Base-by-base conservation (phyloP, 768 basidiomycete species). In the Boletellus emodensis region DNA sequence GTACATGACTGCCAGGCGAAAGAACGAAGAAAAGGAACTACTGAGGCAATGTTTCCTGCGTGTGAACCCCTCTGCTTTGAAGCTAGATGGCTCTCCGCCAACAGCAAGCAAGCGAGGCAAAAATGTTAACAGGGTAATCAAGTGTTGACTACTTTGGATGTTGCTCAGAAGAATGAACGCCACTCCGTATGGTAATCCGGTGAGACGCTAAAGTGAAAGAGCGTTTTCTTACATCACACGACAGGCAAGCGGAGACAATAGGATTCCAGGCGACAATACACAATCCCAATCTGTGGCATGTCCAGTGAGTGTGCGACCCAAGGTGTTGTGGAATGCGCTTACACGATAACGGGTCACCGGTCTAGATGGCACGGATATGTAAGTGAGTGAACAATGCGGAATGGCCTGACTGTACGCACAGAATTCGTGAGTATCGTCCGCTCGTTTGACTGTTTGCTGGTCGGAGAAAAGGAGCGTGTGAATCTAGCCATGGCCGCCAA, bases 401-500 rank as follows among this genome's bases (percentile, higher is more conserved):
- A 40, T 22, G 35, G 28, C 20, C 38, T n/a, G 36, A 24, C 18
- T 40, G 37, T 36, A 87, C 83, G 65, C 62, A 85, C 94, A 99
- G 70, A 99, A 99, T 56, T 96, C 95, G 72, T 90, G 89, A 26
- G 93, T 97, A 63, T 98, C 95, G 74, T 98, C 92, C 37, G 83
- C 81, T 61, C 90, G 82, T 78, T 97, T 98, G 82, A 98, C 92
- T 32, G 86, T 90, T 87, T 93, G 87, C 94, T 96, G 75, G 65
- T 57, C 67, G 58, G 61, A 46, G 43, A 58, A 63, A 63, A 66
- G 66, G 66, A 63, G 60, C 59, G 55, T 36, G 63, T 56, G 61
- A 68, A 61, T 60, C 62, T 44, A 65, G 43, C 59, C 50, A 55
- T 57, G 52, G 53, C 61, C 71, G 78, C 62, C 72, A 79, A 78